Evolutionary conservation across 495 filamentous ascomycete species (phyloP).

Genomic region (Podospora australis): DNA sequence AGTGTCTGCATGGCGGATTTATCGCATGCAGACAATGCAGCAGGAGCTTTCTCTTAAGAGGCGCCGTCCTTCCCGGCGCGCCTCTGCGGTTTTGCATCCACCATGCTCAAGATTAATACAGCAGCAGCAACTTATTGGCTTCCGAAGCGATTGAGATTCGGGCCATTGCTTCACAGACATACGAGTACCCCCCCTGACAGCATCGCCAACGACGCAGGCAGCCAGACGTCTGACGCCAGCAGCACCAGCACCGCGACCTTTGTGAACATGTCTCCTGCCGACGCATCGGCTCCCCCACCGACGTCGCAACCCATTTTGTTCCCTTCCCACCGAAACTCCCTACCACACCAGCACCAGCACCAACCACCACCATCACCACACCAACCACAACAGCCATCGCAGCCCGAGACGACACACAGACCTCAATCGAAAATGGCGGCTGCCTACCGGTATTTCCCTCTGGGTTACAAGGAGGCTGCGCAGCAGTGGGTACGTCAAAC

Average conservation of each 20-base stretch:
- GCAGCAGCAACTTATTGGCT: constrained; percentile 12
- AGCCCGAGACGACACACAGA: background rate
- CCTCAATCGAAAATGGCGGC: background rate
- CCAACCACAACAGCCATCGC: no score
- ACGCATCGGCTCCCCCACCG: background rate
- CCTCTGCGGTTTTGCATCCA: constrained; percentile 5
- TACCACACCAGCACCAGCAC: no score
- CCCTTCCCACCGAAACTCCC: constrained; percentile 2
- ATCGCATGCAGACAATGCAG: constrained; percentile 5
- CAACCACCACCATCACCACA: background rate
- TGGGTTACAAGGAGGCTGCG: constrained; percentile 87
- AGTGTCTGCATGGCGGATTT: no score
- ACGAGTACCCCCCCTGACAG: no score
- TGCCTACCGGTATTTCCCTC: constrained; percentile 61
- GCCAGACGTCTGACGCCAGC: constrained; percentile 12
- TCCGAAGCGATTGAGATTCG: constrained; percentile 23
- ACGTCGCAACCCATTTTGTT: background rate
- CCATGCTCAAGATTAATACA: constrained; percentile 25
- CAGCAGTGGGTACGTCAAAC: constrained; percentile 88
- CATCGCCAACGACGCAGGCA: constrained; percentile 8
- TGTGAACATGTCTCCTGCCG: background rate
- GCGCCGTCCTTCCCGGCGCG: constrained; percentile 12
- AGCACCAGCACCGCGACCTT: constrained; percentile 17
- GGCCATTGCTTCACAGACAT: no score
- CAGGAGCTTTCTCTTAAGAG: constrained; percentile 12